These are phyloP conservation scores for Thermothelomyces thermophilus DNA, from an alignment of 2,329 filamentous ascomycete genomes.

Conservation along the genomic window DNA sequence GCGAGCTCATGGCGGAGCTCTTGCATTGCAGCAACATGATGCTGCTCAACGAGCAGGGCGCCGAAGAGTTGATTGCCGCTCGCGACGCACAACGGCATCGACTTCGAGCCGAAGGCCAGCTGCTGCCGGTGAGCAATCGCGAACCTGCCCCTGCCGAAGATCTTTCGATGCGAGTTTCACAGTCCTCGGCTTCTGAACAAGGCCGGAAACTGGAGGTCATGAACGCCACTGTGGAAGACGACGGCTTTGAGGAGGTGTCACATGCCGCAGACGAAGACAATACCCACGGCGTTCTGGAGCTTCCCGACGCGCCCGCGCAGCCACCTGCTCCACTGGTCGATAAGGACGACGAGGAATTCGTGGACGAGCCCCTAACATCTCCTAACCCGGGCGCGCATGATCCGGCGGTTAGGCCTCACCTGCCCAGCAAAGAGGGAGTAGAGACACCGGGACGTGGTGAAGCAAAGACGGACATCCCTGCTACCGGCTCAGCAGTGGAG, in stretches of 20 bases:
- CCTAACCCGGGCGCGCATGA: conserved; percentile 56
- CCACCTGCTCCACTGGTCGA: conserved; percentile 38
- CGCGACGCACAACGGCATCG: conserved; percentile 77
- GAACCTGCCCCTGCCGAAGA: conserved; percentile 53
- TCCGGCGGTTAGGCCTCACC: conserved; percentile 51
- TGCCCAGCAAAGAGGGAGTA: conserved; percentile 40
- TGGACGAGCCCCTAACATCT: conserved; percentile 70
- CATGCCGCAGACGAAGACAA: conserved; percentile 64
- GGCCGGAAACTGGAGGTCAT: conserved; percentile 68
- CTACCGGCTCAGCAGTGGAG: neutral
- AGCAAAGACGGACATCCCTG: neutral
- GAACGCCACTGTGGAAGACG: conserved; percentile 71
- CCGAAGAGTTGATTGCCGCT: conserved; percentile 74
- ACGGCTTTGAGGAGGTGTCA: conserved; percentile 87
- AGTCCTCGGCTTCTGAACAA: conserved; percentile 50
- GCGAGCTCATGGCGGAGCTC: conserved; percentile 95
- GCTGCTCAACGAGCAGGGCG: conserved; percentile 82
- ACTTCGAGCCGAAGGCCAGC: conserved; percentile 68
- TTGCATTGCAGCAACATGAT: conserved; percentile 99
- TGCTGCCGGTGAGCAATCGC: conserved; percentile 44
- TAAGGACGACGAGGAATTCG: conserved; percentile 66
- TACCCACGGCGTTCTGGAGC: conserved; percentile 59
- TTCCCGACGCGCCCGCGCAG: conserved; percentile 30
- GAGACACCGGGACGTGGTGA: neutral
- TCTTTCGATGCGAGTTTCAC: conserved; percentile 51